A percentile compares a stretch with the other conserved stretches of the same genome.
These are phyloP conservation scores for Alternaria brassicicola DNA, from an alignment of 2,329 filamentous ascomycete genomes.

Conservation along the genomic window DNA sequence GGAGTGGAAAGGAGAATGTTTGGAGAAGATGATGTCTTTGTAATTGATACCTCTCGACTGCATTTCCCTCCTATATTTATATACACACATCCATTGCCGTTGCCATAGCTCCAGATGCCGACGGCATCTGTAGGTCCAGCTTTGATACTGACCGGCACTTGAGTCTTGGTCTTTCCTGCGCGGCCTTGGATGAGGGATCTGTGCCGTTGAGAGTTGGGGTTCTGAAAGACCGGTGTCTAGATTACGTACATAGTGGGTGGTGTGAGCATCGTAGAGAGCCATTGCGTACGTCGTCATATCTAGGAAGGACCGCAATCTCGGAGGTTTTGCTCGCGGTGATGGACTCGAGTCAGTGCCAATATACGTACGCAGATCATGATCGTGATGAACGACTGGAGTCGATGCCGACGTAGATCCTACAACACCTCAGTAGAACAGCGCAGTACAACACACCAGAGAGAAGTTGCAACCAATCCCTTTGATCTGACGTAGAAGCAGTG, in stretches of 20 bases:
- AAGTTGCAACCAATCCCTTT: no score
- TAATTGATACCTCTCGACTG: not conserved
- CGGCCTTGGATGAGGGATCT: not conserved
- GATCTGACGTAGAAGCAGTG: no score
- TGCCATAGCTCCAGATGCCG: not conserved
- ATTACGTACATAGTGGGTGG: not conserved
- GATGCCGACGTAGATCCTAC: no score
- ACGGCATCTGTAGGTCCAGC: not conserved
- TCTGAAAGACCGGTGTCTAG: not conserved
- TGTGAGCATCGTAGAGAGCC: not conserved
- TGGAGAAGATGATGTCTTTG: not conserved
- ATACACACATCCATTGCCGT: not conserved
- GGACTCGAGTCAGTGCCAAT: no score
- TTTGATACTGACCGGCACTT: not conserved
- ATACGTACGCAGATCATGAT: no score
- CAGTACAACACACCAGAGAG: no score
- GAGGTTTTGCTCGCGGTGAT: not conserved
- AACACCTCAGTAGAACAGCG: no score
- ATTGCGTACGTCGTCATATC: not conserved
- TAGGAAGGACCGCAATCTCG: not conserved
- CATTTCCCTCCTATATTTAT: not conserved
- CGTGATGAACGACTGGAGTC: no score
- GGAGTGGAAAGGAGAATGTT: not conserved
- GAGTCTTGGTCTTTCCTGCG: not conserved
- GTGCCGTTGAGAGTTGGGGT: not conserved